Percentiles rank a stretch among this genome's conserved stretches.
Evolutionary conservation across 768 basidiomycete species (phyloP).

Genomic region (Lanmaoa pseudosensibilis): DNA sequence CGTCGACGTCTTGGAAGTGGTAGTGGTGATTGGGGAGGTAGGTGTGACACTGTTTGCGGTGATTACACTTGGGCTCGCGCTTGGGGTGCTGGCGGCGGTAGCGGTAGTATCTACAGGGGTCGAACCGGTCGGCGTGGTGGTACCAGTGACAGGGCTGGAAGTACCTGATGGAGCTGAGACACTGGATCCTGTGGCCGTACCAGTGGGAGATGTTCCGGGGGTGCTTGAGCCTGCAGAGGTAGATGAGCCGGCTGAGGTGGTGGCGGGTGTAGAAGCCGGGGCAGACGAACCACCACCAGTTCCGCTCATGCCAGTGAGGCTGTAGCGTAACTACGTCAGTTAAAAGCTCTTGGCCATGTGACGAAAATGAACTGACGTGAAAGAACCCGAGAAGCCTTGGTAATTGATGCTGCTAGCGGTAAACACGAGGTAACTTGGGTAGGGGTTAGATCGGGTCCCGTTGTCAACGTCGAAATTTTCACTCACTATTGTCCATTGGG

Average conservation of each 20-base stretch:
- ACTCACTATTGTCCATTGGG: slow-evolving; percentile 58
- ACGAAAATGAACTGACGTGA: slow-evolving; percentile 43
- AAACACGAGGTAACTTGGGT: slow-evolving; percentile 61
- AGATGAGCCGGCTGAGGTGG: slow-evolving; percentile 12
- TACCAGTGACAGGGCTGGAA: slow-evolving; percentile 4
- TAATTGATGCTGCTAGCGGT: slow-evolving; percentile 40
- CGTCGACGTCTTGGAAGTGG: slow-evolving; percentile 26
- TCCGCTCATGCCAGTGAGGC: slow-evolving; percentile 58
- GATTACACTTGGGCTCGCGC: slow-evolving; percentile 35
- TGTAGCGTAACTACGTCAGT: slow-evolving; percentile 28
- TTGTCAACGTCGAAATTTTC: not conserved
- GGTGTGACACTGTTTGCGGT: slow-evolving; percentile 25
- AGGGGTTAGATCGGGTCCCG: slow-evolving; percentile 1
- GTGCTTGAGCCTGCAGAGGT: slow-evolving; percentile 15
- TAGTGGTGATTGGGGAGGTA: slow-evolving; percentile 23
- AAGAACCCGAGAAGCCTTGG: slow-evolving; percentile 51
- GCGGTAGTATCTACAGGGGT: not conserved
- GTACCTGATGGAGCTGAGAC: slow-evolving; percentile 19
- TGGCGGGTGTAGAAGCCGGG: slow-evolving; percentile 2
- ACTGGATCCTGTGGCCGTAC: not conserved
- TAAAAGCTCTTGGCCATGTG: not conserved
- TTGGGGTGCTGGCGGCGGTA: slow-evolving; percentile 32
- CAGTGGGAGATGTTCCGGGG: slow-evolving; percentile 3
- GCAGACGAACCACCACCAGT: slow-evolving; percentile 30
- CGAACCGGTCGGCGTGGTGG: slow-evolving; percentile 12